Evolutionary conservation across 768 basidiomycete genomes (phyloP).

Genomic region (Macrolepiota dolichaula): DNA sequence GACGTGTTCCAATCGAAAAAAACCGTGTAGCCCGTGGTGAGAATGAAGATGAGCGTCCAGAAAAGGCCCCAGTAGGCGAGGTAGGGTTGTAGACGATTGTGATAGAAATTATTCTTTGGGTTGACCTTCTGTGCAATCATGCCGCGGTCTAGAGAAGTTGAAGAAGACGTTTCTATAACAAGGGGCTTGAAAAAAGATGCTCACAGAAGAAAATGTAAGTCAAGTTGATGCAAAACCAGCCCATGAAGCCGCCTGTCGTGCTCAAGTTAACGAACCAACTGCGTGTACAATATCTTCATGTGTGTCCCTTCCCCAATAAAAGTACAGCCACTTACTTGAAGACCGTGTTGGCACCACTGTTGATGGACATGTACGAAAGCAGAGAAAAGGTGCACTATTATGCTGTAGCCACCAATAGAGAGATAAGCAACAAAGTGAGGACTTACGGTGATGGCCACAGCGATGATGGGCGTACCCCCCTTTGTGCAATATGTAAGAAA

Average conservation of each 20-base stretch:
- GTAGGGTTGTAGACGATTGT: conserved; percentile 61
- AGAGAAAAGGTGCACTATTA: conserved; percentile 36
- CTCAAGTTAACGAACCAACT: conserved; percentile 72
- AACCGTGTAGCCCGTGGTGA: conserved; percentile 49
- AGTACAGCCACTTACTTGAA: conserved; percentile 41
- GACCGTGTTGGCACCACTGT: conserved; percentile 50
- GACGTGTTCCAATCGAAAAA: conserved; percentile 62
- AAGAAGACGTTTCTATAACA: neutral
- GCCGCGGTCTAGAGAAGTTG: conserved; percentile 45
- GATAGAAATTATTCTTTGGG: conserved; percentile 59
- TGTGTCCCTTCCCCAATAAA: neutral
- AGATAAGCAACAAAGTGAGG: neutral
- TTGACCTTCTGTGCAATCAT: conserved; percentile 63
- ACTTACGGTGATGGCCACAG: conserved; percentile 33
- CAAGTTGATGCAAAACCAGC: conserved; percentile 65
- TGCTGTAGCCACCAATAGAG: neutral
- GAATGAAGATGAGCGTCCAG: conserved; percentile 61
- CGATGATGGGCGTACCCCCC: conserved; percentile 42
- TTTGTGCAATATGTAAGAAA: conserved; percentile 42
- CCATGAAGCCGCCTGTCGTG: conserved; percentile 65
- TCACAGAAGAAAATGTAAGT: conserved; percentile 72
- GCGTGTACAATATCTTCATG: neutral
- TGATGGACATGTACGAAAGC: conserved; percentile 65
- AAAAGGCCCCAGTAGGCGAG: conserved; percentile 67
- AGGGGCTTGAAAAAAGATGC: conserved; percentile 19